Evolutionary conservation across 129 eudicot species (phyloP).

Genomic region (Dittrichia graveolens): DNA sequence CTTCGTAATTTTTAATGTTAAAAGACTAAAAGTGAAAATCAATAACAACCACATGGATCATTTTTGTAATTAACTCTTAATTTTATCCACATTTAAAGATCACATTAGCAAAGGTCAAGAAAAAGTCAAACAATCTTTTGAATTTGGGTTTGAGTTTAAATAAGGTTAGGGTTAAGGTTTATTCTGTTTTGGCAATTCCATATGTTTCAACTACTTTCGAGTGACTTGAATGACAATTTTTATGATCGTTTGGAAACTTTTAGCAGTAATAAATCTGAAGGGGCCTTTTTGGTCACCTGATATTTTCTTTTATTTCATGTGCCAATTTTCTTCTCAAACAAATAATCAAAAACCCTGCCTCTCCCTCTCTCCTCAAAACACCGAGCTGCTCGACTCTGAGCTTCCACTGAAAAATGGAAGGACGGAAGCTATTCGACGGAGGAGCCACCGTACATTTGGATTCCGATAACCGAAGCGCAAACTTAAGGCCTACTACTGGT

Average conservation of each 20-base stretch:
- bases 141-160: no score
- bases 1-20: no score
- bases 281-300: slow-evolving; percentile 8
- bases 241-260: neutral
- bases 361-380: slow-evolving; percentile 35
- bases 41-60: no score
- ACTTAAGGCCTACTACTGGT: slow-evolving; percentile 13
- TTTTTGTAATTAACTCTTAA: no score
- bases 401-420: slow-evolving; percentile 29
- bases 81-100: no score
- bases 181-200: no score
- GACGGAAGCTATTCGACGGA: slow-evolving; percentile 29
- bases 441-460: slow-evolving; percentile 30
- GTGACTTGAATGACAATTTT: neutral
- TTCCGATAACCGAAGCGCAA: slow-evolving; percentile 31
- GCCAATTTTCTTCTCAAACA: slow-evolving; percentile 17
- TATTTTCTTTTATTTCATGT: slow-evolving; percentile 9
- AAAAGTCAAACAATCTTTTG: no score
- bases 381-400: slow-evolving; percentile 30
- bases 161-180: no score
- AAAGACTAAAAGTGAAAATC: no score
- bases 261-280: slow-evolving; percentile 16
- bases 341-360: slow-evolving; percentile 37
- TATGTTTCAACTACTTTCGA: no score
- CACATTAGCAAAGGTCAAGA: no score